Conservation (phyloP, 768 basidiomycete species). For the Pulveroboletus sp. region DNA sequence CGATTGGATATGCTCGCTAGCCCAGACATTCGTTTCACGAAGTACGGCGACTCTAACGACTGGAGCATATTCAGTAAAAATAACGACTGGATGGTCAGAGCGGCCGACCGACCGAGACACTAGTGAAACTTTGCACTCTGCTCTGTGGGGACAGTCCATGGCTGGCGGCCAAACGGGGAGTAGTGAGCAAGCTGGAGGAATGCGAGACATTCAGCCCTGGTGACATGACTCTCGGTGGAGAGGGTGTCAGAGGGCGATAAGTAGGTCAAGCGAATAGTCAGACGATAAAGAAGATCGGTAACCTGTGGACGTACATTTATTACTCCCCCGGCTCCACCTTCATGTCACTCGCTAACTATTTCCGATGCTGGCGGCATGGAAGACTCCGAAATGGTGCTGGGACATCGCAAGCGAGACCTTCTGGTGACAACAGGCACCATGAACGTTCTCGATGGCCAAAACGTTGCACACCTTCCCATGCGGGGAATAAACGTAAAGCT, state of each 20-base stretch:
- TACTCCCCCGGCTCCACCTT: slow-evolving; percentile 3
- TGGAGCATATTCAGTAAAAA: slow-evolving; percentile 3
- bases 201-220: background rate
- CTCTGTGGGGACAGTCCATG: slow-evolving; percentile 14
- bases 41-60: slow-evolving; percentile 36
- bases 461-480: too few relatives aligned
- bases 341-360: background rate
- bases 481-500: too few relatives aligned
- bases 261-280: background rate
- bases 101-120: slow-evolving; percentile 17
- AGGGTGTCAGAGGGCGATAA: background rate
- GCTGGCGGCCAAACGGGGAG: background rate
- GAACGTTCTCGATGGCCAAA: too few relatives aligned
- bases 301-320: background rate
- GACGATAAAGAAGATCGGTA: too few relatives aligned
- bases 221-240: slow-evolving; percentile 15
- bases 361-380: slow-evolving; percentile 1
- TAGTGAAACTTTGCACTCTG: slow-evolving; percentile 25
- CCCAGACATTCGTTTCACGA: slow-evolving; percentile 37
- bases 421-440: too few relatives aligned
- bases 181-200: slow-evolving; percentile 12
- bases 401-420: background rate
- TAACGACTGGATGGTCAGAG: background rate
- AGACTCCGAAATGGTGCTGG: background rate
- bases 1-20: slow-evolving; percentile 39